Evolutionary conservation across 805 yeast species (phyloP).

Genomic region (Saccharomyces cerevisiae): DNA sequence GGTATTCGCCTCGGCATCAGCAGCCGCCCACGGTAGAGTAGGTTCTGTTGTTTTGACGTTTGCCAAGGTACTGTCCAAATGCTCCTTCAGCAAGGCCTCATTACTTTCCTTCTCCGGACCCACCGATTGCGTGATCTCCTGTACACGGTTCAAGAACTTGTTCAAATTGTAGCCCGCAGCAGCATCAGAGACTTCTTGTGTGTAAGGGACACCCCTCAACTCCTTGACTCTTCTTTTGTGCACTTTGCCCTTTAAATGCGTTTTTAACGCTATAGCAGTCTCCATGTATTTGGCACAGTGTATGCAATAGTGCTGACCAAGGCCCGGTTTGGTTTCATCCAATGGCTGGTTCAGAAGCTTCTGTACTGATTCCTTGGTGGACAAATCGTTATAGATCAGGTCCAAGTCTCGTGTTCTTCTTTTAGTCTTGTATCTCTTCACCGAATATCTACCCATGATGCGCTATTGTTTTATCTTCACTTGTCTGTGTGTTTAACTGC

Average conservation of each 20-base stretch:
- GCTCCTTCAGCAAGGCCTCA: slow-evolving; percentile 33
- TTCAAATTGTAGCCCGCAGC: slow-evolving; percentile 74
- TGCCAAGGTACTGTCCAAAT: slow-evolving; percentile 19
- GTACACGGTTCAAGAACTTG: slow-evolving; percentile 57
- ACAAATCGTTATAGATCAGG: slow-evolving; percentile 67
- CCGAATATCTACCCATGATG: slow-evolving; percentile 79
- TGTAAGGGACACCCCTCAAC: slow-evolving; percentile 70
- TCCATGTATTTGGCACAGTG: slow-evolving; percentile 92
- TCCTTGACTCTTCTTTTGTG: slow-evolving; percentile 84
- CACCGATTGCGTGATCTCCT: slow-evolving; percentile 44
- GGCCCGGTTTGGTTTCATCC: slow-evolving; percentile 86
- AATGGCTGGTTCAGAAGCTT: slow-evolving; percentile 69
- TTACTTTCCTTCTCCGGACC: slow-evolving; percentile 40
- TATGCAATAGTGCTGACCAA: slow-evolving; percentile 90
- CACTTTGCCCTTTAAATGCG: slow-evolving; percentile 66
- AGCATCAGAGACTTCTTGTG: slow-evolving; percentile 83
- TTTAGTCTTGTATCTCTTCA: slow-evolving; percentile 80
- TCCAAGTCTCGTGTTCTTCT: slow-evolving; percentile 82
- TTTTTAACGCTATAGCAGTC: slow-evolving; percentile 58
- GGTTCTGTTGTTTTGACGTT: slow-evolving; percentile 28
- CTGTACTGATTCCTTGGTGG: slow-evolving; percentile 53
- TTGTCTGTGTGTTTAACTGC: background rate
- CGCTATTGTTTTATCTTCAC: background rate
- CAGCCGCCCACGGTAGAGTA: slow-evolving; percentile 23
- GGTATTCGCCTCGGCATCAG: background rate